These are phyloP conservation scores for Paecilomyces fulvus DNA, from an alignment of 2,329 filamentous ascomycete species.

Conservation along the genomic window DNA sequence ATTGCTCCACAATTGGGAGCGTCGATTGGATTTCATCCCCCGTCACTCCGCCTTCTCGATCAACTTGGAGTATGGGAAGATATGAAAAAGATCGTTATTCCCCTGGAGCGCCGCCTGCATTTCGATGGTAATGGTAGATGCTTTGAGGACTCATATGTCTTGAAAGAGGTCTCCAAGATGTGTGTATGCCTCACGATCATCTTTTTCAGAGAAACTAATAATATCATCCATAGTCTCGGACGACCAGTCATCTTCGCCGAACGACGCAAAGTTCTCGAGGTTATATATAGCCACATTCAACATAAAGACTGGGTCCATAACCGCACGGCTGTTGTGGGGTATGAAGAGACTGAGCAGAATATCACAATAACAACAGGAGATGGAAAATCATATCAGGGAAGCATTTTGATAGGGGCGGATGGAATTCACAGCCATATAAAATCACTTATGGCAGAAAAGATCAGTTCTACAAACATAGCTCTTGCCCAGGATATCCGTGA, in stretches of 20 bases:
- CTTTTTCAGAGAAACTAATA: not conserved
- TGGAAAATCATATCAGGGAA: conserved; percentile 21
- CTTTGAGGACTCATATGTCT: not conserved
- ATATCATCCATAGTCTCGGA: conserved; percentile 1
- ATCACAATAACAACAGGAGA: conserved; percentile 24
- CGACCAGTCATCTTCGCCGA: conserved; percentile 13
- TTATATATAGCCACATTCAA: conserved; percentile 10
- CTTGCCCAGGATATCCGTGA: conserved; percentile 1
- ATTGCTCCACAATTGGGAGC: not conserved
- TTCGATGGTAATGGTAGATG: not conserved
- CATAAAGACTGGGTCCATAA: conserved; percentile 6
- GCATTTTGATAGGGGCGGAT: conserved; percentile 32
- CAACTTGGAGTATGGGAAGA: not conserved
- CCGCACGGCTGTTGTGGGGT: conserved; percentile 3
- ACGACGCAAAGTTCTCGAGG: conserved; percentile 10
- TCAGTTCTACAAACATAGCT: not conserved
- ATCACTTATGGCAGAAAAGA: conserved; percentile 17
- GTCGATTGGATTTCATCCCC: not conserved
- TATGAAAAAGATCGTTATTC: not conserved
- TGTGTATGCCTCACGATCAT: not conserved
- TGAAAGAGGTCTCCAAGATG: not conserved
- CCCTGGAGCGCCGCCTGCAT: not conserved
- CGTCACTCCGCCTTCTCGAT: not conserved
- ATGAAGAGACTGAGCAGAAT: conserved; percentile 7
- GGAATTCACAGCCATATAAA: conserved; percentile 32